A percentile compares a stretch with the other conserved stretches of the same genome.
These are phyloP conservation scores for Botrytis galanthina DNA, from an alignment of 2,329 filamentous ascomycete genomes.

Conservation along the genomic window DNA sequence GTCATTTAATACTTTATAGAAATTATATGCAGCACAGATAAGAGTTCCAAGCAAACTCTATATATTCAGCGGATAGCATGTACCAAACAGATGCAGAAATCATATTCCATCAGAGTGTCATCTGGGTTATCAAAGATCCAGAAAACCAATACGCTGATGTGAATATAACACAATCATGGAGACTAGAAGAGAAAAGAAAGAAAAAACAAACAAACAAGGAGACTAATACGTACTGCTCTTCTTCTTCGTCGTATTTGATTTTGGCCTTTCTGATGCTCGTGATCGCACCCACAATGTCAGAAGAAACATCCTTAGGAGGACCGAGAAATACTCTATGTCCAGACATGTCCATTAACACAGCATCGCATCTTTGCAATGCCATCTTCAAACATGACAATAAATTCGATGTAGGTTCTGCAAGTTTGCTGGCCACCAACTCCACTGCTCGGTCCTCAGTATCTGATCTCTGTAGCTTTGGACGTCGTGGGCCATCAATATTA, in stretches of 20 bases:
- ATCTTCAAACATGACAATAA: conserved; percentile 49
- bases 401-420: conserved; percentile 48
- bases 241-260: conserved; percentile 47
- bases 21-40: not conserved
- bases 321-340: conserved; percentile 50
- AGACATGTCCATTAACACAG: conserved; percentile 53
- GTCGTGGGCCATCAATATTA: conserved; percentile 38
- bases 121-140: not conserved
- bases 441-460: conserved; percentile 36
- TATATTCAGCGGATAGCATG: not conserved
- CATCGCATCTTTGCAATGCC: conserved; percentile 48
- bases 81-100: not conserved
- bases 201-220: not conserved
- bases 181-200: not conserved
- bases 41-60: not conserved
- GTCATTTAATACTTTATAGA: no score
- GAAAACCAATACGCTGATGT: not conserved
- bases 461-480: conserved; percentile 31
- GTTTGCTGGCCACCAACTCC: conserved; percentile 37
- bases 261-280: conserved; percentile 45
- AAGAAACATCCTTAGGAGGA: conserved; percentile 44
- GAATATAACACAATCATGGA: not conserved
- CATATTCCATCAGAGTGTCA: not conserved
- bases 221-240: conserved; percentile 37
- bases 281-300: conserved; percentile 44